Evolutionary conservation across 73 alveolate species (phyloP).

Genomic region (Paramecium pentaurelia): DNA sequence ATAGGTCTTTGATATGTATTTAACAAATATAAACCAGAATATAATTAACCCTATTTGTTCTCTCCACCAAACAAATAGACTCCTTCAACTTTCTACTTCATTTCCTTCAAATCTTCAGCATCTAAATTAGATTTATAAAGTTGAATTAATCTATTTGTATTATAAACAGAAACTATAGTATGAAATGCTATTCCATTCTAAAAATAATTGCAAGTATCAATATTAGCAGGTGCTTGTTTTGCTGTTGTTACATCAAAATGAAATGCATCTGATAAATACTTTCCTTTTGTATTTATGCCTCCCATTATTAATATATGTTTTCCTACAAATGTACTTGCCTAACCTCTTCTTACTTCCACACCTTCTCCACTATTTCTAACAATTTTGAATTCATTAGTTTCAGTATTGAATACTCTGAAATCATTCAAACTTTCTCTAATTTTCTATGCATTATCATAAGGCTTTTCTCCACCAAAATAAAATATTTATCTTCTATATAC

Average conservation of each 20-base stretch:
- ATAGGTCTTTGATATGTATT: constrained; percentile 16
- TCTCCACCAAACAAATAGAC: constrained; percentile 41
- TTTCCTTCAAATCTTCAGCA: constrained; percentile 17
- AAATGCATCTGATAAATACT: neutral
- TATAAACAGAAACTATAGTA: constrained; percentile 25
- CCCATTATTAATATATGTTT: neutral
- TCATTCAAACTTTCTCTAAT: constrained; percentile 40
- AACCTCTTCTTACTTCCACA: constrained; percentile 34
- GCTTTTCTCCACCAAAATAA: constrained; percentile 39
- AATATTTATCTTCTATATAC: neutral
- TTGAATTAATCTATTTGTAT: neutral
- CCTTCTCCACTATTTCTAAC: constrained; percentile 48
- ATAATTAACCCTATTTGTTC: neutral
- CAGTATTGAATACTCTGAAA: constrained; percentile 8
- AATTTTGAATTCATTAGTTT: neutral
- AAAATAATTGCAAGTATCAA: constrained; percentile 1
- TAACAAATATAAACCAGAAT: neutral
- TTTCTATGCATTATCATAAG: neutral
- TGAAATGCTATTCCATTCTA: constrained; percentile 31
- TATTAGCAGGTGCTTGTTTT: neutral
- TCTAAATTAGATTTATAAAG: constrained; percentile 1
- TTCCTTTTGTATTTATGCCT: constrained; percentile 20
- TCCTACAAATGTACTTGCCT: neutral
- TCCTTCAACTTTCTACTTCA: constrained; percentile 1
- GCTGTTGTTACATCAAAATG: neutral